Conservation (phyloP, 257 asterid genomes). For the Primulina tabacum region DNA sequence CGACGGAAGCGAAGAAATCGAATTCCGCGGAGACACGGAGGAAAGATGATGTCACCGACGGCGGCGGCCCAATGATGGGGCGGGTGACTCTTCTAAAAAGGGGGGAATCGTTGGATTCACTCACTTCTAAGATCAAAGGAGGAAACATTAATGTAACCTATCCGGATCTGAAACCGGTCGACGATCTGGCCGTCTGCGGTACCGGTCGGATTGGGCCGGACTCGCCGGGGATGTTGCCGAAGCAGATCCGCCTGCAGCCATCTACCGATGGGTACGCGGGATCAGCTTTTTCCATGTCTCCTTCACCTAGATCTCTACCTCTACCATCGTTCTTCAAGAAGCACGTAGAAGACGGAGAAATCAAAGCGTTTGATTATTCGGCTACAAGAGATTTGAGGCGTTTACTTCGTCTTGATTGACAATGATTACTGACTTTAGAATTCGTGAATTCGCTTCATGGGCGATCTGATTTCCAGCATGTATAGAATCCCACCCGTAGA, state of each 20-base stretch:
- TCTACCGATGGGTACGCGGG: slow-evolving; percentile 31
- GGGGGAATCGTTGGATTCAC: slow-evolving; percentile 55
- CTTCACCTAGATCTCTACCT: slow-evolving; percentile 58
- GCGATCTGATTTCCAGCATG: slow-evolving; percentile 20
- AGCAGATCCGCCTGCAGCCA: slow-evolving; percentile 34
- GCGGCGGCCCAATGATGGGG: slow-evolving; percentile 21
- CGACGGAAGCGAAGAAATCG: slow-evolving; percentile 24
- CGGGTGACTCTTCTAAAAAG: slow-evolving; percentile 39
- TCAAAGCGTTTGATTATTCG: slow-evolving; percentile 37
- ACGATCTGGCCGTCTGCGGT: slow-evolving; percentile 40
- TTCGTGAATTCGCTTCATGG: slow-evolving; percentile 7
- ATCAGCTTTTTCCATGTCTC: slow-evolving; percentile 46
- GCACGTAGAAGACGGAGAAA: slow-evolving; percentile 23
- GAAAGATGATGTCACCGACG: slow-evolving; percentile 21
- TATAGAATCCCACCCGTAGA: slow-evolving; percentile 36
- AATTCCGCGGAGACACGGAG: slow-evolving; percentile 31
- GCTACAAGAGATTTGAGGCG: slow-evolving; percentile 59
- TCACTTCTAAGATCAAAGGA: slow-evolving; percentile 31
- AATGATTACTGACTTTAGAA: neutral
- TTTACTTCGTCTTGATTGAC: slow-evolving; percentile 51
- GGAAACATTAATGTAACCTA: slow-evolving; percentile 17
- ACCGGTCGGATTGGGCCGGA: slow-evolving; percentile 36
- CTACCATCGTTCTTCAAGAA: slow-evolving; percentile 44
- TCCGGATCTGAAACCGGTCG: slow-evolving; percentile 26
- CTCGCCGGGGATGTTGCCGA: slow-evolving; percentile 43